Evolutionary conservation across 768 basidiomycete genomes (phyloP).

Genomic region (Psilocybe cyanescens): DNA sequence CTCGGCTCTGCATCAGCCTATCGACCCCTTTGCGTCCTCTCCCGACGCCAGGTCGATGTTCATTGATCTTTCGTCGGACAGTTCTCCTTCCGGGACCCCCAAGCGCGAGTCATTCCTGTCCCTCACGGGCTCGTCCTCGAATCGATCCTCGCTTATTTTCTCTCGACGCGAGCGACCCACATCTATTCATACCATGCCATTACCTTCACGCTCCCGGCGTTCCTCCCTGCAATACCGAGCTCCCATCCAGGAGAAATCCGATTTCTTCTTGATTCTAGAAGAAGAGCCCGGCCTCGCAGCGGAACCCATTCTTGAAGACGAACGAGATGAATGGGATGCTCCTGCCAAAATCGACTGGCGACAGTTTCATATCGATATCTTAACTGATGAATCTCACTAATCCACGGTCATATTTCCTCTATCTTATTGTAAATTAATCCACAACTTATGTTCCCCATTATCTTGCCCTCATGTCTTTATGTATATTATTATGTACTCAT

Average conservation of each 20-base stretch:
- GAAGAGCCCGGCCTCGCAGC: conserved; percentile 34
- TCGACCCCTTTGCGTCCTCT: conserved; percentile 46
- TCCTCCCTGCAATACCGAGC: conserved; percentile 29
- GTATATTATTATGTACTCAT: neutral
- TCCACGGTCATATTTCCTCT: neutral
- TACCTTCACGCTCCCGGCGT: conserved; percentile 28
- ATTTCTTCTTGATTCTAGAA: conserved; percentile 43
- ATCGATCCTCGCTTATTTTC: conserved; percentile 23
- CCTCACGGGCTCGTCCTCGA: conserved; percentile 37
- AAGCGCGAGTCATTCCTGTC: conserved; percentile 47
- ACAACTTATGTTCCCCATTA: neutral
- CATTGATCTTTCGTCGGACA: conserved; percentile 37
- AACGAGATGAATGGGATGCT: conserved; percentile 35
- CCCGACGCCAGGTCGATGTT: conserved; percentile 48
- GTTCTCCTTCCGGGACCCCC: conserved; percentile 22
- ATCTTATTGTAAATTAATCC: conserved; percentile 4
- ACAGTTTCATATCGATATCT: conserved; percentile 55
- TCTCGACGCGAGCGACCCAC: conserved; percentile 25
- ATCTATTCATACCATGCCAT: conserved; percentile 31
- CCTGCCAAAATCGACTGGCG: conserved; percentile 56
- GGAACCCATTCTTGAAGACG: conserved; percentile 23
- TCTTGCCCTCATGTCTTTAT: neutral
- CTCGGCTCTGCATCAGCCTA: conserved; percentile 20
- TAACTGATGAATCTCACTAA: conserved; percentile 28
- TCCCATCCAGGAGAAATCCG: conserved; percentile 31